These are phyloP conservation scores for Barnettozyma pratensis DNA, from an alignment of 805 yeast species.

Conservation along the genomic window DNA sequence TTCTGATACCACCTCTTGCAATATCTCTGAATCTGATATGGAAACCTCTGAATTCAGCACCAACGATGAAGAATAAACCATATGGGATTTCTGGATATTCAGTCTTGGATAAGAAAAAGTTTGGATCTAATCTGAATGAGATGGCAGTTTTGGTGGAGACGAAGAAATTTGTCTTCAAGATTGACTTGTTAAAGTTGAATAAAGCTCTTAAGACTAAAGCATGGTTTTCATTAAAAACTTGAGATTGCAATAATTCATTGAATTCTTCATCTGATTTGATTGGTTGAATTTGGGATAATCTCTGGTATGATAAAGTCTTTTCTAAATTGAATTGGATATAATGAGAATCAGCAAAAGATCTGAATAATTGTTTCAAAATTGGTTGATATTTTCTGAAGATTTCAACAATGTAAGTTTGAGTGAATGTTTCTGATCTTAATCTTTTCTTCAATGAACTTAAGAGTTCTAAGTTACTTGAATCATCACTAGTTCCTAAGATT, in stretches of 20 bases:
- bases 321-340: conserved; percentile 67
- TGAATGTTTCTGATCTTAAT: conserved; percentile 87
- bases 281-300: conserved; percentile 73
- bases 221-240: conserved; percentile 73
- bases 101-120: conserved; percentile 64
- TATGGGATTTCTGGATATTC: conserved; percentile 93
- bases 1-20: conserved; percentile 97
- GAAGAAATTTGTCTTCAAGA: conserved; percentile 91
- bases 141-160: conserved; percentile 92
- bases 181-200: conserved; percentile 76
- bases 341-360: conserved; percentile 88
- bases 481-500: conserved; percentile 48
- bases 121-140: conserved; percentile 84
- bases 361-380: conserved; percentile 75
- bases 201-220: conserved; percentile 77
- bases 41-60: conserved; percentile 95
- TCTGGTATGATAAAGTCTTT: conserved; percentile 80
- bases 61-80: conserved; percentile 94
- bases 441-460: conserved; percentile 79
- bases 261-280: conserved; percentile 74
- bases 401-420: conserved; percentile 76
- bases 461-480: conserved; percentile 68
- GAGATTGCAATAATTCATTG: conserved; percentile 56
- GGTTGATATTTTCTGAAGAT: conserved; percentile 66
- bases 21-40: conserved; percentile 95